Conservation (phyloP, 1,284 basidiomycete species). For the Sporisorium iseilematis-ciliati region DNA sequence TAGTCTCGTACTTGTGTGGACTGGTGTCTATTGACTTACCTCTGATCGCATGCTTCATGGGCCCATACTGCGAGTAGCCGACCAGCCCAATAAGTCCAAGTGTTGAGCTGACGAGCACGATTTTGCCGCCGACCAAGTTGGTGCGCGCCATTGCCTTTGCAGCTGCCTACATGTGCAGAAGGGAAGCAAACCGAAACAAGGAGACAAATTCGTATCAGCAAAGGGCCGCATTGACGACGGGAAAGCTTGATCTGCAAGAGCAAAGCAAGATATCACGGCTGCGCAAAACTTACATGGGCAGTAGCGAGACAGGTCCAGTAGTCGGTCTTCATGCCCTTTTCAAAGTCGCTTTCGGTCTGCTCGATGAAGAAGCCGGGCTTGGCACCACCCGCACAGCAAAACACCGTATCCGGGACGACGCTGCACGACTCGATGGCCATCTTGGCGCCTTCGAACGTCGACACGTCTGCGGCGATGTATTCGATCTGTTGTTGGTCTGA, state of each 20-base stretch:
- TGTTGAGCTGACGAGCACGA: constrained; percentile 86
- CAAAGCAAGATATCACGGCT: neutral
- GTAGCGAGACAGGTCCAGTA: constrained; percentile 78
- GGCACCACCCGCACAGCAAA: constrained; percentile 80
- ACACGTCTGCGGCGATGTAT: constrained; percentile 62
- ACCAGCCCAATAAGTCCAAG: constrained; percentile 83
- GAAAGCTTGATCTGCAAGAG: neutral
- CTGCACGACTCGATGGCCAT: constrained; percentile 31
- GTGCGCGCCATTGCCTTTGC: constrained; percentile 79
- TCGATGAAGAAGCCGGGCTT: constrained; percentile 82
- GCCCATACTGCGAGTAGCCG: constrained; percentile 87
- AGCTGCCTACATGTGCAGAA: constrained; percentile 74
- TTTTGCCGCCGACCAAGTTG: constrained; percentile 75
- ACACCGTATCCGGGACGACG: constrained; percentile 77
- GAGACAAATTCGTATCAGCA: neutral
- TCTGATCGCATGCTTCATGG: constrained; percentile 88
- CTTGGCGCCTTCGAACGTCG: constrained; percentile 59
- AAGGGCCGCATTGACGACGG: neutral
- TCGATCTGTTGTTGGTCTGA: constrained; percentile 31
- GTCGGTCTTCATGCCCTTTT: constrained; percentile 72
- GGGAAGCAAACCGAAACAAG: neutral
- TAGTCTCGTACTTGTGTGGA: too few species aligned
- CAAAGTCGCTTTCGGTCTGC: constrained; percentile 75
- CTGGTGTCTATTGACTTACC: constrained; percentile 73
- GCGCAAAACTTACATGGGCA: constrained; percentile 76